Evolutionary conservation across 495 filamentous ascomycete genomes (phyloP), one percentile per base, ranked within the genome.

Genomic region (Penicillium roqueforti): DNA sequence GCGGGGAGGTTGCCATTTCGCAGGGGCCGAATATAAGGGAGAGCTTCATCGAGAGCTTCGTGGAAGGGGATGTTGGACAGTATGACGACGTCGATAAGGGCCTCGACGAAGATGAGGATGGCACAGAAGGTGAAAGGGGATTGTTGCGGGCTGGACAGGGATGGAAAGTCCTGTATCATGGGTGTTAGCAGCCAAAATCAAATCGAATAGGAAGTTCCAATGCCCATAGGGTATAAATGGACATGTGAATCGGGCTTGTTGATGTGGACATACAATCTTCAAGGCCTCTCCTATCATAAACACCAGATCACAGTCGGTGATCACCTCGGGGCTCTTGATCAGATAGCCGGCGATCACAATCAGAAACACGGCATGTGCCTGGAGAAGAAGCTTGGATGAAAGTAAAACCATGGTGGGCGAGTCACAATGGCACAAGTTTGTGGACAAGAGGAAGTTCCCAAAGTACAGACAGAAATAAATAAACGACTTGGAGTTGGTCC

Each of bases 221-320:
- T 25, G n/a, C 22, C 31, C 36, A 37, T 18, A 9, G 7, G 9
- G 1, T n/a, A 14, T 20, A 10, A 11, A 19, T 49, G 20, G 8
- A 18, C 9, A 5, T 29, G 8, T n/a, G 32, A 16, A 23, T 31
- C 6, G 23, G 8, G 8, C 28, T 1, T 19, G 16, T 22, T 40
- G 34, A 6, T 43, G 14, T 11, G 29, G 32, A 66, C 75, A 29
- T 82, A 89, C 87, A 55, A 95, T 78, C 54, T 82, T 80, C 81
- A 93, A 84, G 39, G 89, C 78, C 67, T 93, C 89, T 39, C 91
- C 91, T 13, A 95, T 72, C 38, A 96, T 81, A 61, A 83, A 92
- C 47, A 95, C 88, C 9, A 95, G 60, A 39, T 88, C 85, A 50
- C 91, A 89, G 63, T 93, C 85, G 39, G 85, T 82, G 56, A 96